phyloP scores from a whole-genome alignment of 768 basidiomycete species.

The Leccinum barrowsii region DNA sequence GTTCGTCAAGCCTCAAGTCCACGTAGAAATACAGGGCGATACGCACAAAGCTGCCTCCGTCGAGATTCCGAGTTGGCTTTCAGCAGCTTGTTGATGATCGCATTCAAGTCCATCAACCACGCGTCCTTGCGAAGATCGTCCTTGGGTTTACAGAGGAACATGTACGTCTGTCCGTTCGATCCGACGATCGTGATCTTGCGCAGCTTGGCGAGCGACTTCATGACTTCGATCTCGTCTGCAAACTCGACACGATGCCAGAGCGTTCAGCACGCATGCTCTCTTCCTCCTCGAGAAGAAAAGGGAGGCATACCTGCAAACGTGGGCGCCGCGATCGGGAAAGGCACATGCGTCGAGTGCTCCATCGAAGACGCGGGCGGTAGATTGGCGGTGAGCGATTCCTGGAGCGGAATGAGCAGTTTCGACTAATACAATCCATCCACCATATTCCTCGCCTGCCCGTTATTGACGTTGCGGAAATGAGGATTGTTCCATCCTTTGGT shows the following conservation, averaged over 20 bases:
- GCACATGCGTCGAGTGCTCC: constrained; percentile 60
- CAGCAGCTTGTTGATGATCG: constrained; percentile 94
- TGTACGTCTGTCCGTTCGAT: constrained; percentile 78
- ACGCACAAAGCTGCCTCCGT: constrained; percentile 82
- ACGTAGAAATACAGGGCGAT: too few species aligned
- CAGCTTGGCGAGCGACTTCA: constrained; percentile 88
- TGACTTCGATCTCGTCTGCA: constrained; percentile 80
- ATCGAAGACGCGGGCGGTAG: constrained; percentile 68
- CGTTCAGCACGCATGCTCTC: neutral
- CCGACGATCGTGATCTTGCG: constrained; percentile 85
- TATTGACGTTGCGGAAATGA: too few species aligned
- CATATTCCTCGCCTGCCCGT: too few species aligned
- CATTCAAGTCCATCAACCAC: constrained; percentile 95
- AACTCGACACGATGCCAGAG: constrained; percentile 48
- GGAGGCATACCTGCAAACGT: constrained; percentile 59
- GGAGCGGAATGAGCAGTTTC: constrained; percentile 84
- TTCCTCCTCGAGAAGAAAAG: too few species aligned
- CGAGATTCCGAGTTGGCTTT: constrained; percentile 93
- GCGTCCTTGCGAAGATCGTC: constrained; percentile 98
- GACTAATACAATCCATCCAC: constrained; percentile 30
- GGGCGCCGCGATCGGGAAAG: constrained; percentile 76
- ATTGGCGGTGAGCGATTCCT: constrained; percentile 85
- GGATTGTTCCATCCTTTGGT: too few species aligned
- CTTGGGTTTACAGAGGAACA: constrained; percentile 94
- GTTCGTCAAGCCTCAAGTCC: neutral